Conservation (phyloP, 2,329 filamentous ascomycete genomes). For the Stagonosporopsis vannaccii region DNA sequence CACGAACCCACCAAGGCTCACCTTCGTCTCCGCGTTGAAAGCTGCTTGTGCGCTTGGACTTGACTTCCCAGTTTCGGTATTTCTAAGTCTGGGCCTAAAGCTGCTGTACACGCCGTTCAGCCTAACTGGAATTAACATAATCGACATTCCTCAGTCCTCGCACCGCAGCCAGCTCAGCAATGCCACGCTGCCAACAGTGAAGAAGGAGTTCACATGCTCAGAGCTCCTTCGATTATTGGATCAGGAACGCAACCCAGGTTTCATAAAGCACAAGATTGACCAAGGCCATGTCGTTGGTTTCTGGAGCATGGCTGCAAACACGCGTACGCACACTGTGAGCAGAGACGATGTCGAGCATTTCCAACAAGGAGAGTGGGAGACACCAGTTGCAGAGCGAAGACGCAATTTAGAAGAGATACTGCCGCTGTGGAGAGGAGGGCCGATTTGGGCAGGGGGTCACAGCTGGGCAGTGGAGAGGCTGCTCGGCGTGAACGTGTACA, state of each 20-base stretch:
- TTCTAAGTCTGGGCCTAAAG: slow-evolving; percentile 29
- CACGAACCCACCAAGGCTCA: slow-evolving; percentile 28
- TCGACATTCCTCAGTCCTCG: slow-evolving; percentile 22
- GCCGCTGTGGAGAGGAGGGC: slow-evolving; percentile 35
- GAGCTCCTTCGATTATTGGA: slow-evolving; percentile 24
- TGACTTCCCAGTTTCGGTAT: slow-evolving; percentile 28
- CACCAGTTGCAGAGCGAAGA: slow-evolving; percentile 20
- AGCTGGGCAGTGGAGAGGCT: slow-evolving; percentile 31
- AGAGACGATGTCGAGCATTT: slow-evolving; percentile 31
- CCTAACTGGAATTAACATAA: slow-evolving; percentile 28
- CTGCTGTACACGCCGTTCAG: slow-evolving; percentile 28
- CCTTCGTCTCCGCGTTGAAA: slow-evolving; percentile 27
- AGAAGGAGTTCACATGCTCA: slow-evolving; percentile 27
- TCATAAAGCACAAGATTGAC: slow-evolving; percentile 26
- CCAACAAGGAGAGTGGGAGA: slow-evolving; percentile 34
- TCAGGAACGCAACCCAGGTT: slow-evolving; percentile 15
- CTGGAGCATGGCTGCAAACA: slow-evolving; percentile 30
- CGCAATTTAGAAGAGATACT: slow-evolving; percentile 24
- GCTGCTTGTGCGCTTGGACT: slow-evolving; percentile 29
- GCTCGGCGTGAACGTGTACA: slow-evolving; percentile 30
- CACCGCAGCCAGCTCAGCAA: slow-evolving; percentile 29
- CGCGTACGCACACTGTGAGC: slow-evolving; percentile 26
- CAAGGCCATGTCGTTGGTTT: slow-evolving; percentile 33
- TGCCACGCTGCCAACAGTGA: slow-evolving; percentile 12
- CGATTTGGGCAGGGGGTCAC: slow-evolving; percentile 27